A percentile compares a stretch with the other conserved stretches of the same genome.
Evolutionary conservation across 257 asterid species (phyloP).

Genomic region (Ehretia macrophylla): DNA sequence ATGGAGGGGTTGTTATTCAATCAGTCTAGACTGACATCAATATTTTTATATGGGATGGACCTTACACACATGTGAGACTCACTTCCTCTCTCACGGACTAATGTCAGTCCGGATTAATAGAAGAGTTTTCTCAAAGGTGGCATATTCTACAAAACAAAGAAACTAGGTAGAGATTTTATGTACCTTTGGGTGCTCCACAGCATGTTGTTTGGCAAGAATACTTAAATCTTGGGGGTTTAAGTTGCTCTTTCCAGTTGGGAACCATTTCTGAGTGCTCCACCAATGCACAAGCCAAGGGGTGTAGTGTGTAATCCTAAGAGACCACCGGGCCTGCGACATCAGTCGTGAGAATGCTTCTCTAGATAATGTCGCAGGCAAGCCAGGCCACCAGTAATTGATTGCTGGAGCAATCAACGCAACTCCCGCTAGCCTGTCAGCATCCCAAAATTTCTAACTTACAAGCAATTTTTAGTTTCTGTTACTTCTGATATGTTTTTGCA

Average conservation of each 20-base stretch:
- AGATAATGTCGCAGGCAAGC: constrained; percentile 42
- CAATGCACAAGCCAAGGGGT: constrained; percentile 59
- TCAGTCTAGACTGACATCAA: too few relatives aligned
- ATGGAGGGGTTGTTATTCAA: too few relatives aligned
- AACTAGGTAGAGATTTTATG: too few relatives aligned
- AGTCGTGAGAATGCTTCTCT: constrained; percentile 41
- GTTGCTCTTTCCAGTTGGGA: constrained; percentile 42
- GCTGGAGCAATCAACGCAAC: constrained; percentile 46
- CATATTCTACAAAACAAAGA: too few relatives aligned
- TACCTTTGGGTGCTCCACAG: background rate
- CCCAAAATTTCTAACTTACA: background rate
- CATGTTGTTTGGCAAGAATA: constrained; percentile 18
- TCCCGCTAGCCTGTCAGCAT: constrained; percentile 53
- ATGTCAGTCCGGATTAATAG: too few relatives aligned
- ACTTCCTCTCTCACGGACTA: too few relatives aligned
- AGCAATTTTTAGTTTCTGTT: too few relatives aligned
- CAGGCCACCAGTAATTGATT: constrained; percentile 65
- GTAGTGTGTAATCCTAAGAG: constrained; percentile 51
- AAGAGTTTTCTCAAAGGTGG: too few relatives aligned
- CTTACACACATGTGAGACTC: too few relatives aligned
- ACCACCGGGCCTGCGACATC: constrained; percentile 41
- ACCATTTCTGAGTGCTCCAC: constrained; percentile 69
- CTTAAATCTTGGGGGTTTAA: constrained; percentile 40
- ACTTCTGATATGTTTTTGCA: too few relatives aligned
- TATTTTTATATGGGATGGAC: too few relatives aligned